phyloP scores from a whole-genome alignment of 2,329 filamentous ascomycete species.

The Fusarium duplospermum region DNA sequence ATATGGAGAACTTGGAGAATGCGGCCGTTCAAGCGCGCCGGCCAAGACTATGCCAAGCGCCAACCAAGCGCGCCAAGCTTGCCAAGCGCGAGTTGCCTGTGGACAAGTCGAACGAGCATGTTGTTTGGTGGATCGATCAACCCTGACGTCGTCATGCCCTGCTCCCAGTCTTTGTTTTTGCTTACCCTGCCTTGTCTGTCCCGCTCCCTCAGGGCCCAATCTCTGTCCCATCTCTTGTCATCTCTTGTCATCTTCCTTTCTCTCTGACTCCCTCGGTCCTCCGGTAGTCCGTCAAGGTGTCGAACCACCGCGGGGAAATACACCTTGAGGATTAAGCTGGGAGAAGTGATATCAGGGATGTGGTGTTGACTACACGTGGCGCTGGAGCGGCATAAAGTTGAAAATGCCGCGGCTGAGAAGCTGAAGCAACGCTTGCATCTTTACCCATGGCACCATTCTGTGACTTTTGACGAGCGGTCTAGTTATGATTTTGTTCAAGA shows the following conservation, averaged over 20 bases:
- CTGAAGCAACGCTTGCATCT: background rate
- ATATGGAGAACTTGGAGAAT: slow-evolving; percentile 23
- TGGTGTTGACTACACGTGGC: background rate
- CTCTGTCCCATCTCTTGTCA: slow-evolving; percentile 6
- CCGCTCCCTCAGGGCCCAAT: background rate
- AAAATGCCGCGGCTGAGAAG: slow-evolving; percentile 2
- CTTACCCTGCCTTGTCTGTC: background rate
- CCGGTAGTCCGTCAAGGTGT: slow-evolving; percentile 6
- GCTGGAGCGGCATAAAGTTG: background rate
- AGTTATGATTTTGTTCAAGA: background rate
- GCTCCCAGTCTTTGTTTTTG: background rate
- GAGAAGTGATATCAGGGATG: background rate
- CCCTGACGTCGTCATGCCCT: slow-evolving; percentile 9
- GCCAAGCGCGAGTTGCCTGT: slow-evolving; percentile 13
- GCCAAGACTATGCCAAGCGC: slow-evolving; percentile 23
- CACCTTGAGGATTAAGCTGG: background rate
- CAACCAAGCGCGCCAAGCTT: slow-evolving; percentile 16
- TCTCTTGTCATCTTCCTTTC: background rate
- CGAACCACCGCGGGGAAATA: background rate
- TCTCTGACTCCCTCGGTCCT: background rate
- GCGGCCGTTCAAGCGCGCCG: slow-evolving; percentile 19
- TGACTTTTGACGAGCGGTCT: slow-evolving; percentile 1
- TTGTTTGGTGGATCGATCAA: slow-evolving; percentile 10
- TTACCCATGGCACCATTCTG: background rate
- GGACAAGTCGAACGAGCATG: slow-evolving; percentile 15